phyloP scores from a whole-genome alignment of 2,329 filamentous ascomycete species.

The Xylariales sp. region DNA sequence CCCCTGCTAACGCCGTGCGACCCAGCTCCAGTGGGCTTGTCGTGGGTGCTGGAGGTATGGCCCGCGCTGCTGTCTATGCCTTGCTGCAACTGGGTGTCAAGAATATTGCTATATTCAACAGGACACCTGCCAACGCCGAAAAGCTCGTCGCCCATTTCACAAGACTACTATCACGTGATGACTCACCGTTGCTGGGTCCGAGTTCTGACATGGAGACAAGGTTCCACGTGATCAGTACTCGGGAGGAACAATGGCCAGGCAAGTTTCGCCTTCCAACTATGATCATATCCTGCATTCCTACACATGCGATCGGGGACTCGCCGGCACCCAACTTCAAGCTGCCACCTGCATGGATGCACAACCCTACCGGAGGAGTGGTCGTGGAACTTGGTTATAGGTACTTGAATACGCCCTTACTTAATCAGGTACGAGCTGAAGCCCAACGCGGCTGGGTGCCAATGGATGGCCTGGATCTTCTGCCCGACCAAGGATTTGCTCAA shows the following conservation, averaged over 20 bases:
- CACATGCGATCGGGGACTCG: slow-evolving; percentile 58
- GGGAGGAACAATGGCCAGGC: slow-evolving; percentile 60
- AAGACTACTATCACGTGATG: slow-evolving; percentile 41
- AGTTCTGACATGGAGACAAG: slow-evolving; percentile 35
- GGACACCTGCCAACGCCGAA: slow-evolving; percentile 62
- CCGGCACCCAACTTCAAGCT: slow-evolving; percentile 67
- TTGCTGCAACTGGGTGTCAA: slow-evolving; percentile 73
- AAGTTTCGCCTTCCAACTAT: slow-evolving; percentile 63
- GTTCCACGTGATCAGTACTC: slow-evolving; percentile 55
- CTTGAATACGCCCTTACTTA: slow-evolving; percentile 64
- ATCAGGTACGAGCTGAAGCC: slow-evolving; percentile 58
- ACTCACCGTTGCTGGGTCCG: slow-evolving; percentile 38
- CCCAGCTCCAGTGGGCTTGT: slow-evolving; percentile 52
- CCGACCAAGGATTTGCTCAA: slow-evolving; percentile 76
- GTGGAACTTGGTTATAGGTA: slow-evolving; percentile 73
- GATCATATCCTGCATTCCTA: slow-evolving; percentile 72
- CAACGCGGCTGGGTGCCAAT: slow-evolving; percentile 67
- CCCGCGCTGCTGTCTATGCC: slow-evolving; percentile 70
- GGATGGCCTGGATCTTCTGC: slow-evolving; percentile 70
- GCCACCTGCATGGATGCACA: slow-evolving; percentile 65
- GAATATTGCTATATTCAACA: slow-evolving; percentile 71
- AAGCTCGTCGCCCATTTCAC: slow-evolving; percentile 67
- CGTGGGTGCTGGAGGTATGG: slow-evolving; percentile 70
- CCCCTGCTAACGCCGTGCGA: slow-evolving; percentile 63
- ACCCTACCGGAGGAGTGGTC: slow-evolving; percentile 69